Evolutionary conservation across 192 early-diverging fungal species (phyloP).

Genomic region (Umbelopsis vinacea): DNA sequence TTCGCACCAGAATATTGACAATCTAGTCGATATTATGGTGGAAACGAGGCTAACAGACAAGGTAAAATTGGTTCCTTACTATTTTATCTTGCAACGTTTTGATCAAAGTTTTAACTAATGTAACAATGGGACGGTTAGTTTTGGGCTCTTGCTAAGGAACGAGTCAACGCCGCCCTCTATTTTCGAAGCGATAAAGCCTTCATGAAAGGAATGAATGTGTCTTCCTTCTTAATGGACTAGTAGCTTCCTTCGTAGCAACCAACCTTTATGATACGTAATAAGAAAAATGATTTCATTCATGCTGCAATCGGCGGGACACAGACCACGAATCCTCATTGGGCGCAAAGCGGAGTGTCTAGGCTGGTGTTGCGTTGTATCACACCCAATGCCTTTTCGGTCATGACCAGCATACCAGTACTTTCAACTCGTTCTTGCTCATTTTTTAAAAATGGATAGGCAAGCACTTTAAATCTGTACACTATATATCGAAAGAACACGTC

Average conservation of each 20-base stretch:
- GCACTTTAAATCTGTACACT: too few relatives aligned
- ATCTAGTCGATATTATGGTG: background rate
- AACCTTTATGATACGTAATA: background rate
- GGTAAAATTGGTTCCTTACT: background rate
- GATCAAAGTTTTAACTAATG: background rate
- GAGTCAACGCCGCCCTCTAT: conserved; percentile 5
- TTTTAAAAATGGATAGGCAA: too few relatives aligned
- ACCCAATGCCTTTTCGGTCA: background rate
- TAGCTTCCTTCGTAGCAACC: background rate
- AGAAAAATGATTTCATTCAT: background rate
- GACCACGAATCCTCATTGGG: conserved; percentile 12
- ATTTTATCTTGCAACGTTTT: background rate
- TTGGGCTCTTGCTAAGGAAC: background rate
- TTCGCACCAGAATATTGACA: background rate
- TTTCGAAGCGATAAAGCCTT: background rate
- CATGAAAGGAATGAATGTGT: background rate
- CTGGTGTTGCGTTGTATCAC: conserved; percentile 7
- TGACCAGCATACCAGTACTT: too few relatives aligned
- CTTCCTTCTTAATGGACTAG: background rate
- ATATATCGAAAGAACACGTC: too few relatives aligned
- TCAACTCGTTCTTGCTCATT: too few relatives aligned
- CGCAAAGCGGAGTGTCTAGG: background rate
- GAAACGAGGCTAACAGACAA: conserved; percentile 6
- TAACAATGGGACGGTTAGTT: conserved; percentile 3
- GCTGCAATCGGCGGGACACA: conserved; percentile 9